phyloP scores from a whole-genome alignment of 176 grass and related monocot genomes.

The Secale cereale region DNA sequence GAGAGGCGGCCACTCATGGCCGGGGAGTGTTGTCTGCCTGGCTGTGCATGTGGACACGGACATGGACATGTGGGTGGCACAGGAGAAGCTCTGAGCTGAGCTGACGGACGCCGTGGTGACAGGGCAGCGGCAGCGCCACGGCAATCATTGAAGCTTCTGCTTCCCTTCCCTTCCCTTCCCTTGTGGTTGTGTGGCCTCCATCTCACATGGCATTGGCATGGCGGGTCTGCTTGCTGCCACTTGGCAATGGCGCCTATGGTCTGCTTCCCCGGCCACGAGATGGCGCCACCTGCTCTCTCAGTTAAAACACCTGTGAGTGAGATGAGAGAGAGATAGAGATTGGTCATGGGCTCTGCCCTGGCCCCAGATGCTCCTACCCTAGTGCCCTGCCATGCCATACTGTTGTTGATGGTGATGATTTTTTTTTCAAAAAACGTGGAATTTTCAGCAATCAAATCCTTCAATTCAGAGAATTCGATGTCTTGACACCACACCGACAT shows the following conservation, averaged over 20 bases:
- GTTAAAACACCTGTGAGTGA: not conserved
- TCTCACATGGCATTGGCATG: constrained; percentile 13
- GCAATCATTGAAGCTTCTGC: constrained; percentile 16
- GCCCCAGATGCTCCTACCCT: not conserved
- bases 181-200: not conserved
- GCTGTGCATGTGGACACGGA: not conserved
- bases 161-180: too few species aligned
- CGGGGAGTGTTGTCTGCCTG: too few species aligned
- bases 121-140: not conserved
- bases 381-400: too few species aligned
- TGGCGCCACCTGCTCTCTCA: not conserved
- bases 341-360: not conserved
- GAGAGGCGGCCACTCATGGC: too few species aligned
- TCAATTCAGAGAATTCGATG: too few species aligned
- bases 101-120: not conserved
- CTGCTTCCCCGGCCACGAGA: not conserved
- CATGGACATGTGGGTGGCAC: not conserved
- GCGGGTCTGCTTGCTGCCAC: not conserved
- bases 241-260: not conserved
- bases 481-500: too few species aligned
- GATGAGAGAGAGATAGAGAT: not conserved
- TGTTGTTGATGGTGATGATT: too few species aligned
- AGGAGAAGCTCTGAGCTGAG: not conserved
- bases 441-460: too few species aligned
- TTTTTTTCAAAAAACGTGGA: too few species aligned